Evolutionary conservation across 805 yeast species (phyloP).

Genomic region (Debaryomyces castellii): DNA sequence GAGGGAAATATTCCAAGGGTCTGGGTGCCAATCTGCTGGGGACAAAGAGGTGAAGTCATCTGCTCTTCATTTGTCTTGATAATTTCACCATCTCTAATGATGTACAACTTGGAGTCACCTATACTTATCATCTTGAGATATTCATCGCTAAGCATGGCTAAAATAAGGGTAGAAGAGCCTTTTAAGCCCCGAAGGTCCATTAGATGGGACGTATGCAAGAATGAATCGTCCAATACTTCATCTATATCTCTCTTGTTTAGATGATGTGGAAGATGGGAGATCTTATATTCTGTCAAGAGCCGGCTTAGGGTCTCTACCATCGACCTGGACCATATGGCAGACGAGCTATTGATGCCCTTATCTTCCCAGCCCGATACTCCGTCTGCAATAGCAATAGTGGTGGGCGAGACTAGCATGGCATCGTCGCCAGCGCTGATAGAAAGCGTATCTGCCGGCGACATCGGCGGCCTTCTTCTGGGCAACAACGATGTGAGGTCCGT

Average conservation of each 20-base stretch:
- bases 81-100: slow-evolving; percentile 47
- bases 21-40: slow-evolving; percentile 56
- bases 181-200: slow-evolving; percentile 48
- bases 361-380: slow-evolving; percentile 60
- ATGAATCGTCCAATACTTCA: slow-evolving; percentile 47
- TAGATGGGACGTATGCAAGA: slow-evolving; percentile 45
- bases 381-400: slow-evolving; percentile 54
- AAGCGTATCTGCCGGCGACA: slow-evolving; percentile 52
- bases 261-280: slow-evolving; percentile 35
- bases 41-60: slow-evolving; percentile 46
- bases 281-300: slow-evolving; percentile 43
- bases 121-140: slow-evolving; percentile 47
- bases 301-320: slow-evolving; percentile 52
- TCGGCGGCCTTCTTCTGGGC: slow-evolving; percentile 52
- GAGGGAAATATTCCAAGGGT: slow-evolving; percentile 43
- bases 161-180: slow-evolving; percentile 51
- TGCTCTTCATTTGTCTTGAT: slow-evolving; percentile 46
- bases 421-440: slow-evolving; percentile 57
- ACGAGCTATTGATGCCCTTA: slow-evolving; percentile 37
- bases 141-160: slow-evolving; percentile 50
- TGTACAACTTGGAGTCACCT: slow-evolving; percentile 50
- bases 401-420: slow-evolving; percentile 55
- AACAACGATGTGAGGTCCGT: slow-evolving; percentile 43
- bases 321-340: slow-evolving; percentile 54
- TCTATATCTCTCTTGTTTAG: slow-evolving; percentile 43